Evolutionary conservation across 805 yeast species (phyloP), one percentile per base, ranked within the genome.

Genomic region (Kurtzmaniella fragi): DNA sequence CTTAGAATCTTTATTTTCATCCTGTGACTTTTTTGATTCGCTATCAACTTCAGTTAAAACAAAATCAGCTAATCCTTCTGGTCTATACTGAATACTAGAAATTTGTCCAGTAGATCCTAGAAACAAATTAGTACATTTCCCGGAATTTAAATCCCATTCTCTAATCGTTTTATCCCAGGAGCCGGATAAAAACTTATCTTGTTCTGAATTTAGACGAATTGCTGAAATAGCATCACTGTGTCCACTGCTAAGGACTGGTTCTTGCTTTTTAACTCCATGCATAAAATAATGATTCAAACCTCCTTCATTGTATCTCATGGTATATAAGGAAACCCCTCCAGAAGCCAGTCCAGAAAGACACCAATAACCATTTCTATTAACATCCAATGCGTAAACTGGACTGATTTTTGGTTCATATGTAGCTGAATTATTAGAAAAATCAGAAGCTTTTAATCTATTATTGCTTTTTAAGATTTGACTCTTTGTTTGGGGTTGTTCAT

Each of bases 361-460:
- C 93, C 96, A 93, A 31, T 80, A 66, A 3, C 93, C 86, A 49
- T 85, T 86, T 16, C 78, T 70, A 49, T 93, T 95, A 1, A 78
- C 95, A 11, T 85, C 96, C 47, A 93, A 56, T 0, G 97, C 77
- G 56, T 87, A 85, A 0, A 90, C 97, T 0, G 98, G 96, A 14
- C 91, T 85, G 8, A 81, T 62, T 36, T 70, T 64, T 4, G 90
- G 89, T 42, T 75, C 80, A 52, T 70, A 75, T 27, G 61, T 57
- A 4, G 58, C 67, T 6, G 64, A 47, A 7, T 72, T 74, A 4
- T 61, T 44, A 15, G 49, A 40, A 38, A 67, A 67, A 44, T 67
- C 70, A 36, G 57, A 52, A 5, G 45, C 51, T 35, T 64, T 64
- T 32, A 67, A 41, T 41, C 66, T 67, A 5, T 71, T 67, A 46